Percentiles rank a stretch among this genome's conserved stretches.
phyloP scores from a whole-genome alignment of 257 asterid genomes.

The Salvia miltiorrhiza region DNA sequence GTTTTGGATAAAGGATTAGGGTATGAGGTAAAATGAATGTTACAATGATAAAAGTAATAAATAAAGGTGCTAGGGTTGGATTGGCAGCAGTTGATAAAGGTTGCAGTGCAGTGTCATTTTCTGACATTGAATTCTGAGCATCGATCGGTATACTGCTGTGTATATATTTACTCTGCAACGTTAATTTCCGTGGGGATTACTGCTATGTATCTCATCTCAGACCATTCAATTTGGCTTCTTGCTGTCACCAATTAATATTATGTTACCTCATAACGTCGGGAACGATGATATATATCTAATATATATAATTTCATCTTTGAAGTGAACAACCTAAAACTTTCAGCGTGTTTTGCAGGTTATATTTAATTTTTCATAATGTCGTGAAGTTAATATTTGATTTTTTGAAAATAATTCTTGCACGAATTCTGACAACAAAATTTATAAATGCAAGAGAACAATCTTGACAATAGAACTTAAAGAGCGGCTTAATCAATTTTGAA shows the following conservation, averaged over 20 bases:
- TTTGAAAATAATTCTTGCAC: no score
- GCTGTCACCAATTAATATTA: conserved; percentile 21
- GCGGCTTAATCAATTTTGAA: no score
- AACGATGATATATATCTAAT: neutral
- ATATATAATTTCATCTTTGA: no score
- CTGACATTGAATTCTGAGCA: conserved; percentile 46
- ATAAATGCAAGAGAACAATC: no score
- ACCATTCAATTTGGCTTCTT: conserved; percentile 13
- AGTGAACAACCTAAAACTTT: no score
- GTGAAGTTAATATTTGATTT: no score
- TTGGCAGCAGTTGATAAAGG: conserved; percentile 26
- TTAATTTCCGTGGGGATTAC: conserved; percentile 45
- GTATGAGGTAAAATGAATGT: neutral
- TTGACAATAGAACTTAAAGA: no score
- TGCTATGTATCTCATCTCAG: neutral
- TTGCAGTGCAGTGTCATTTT: conserved; percentile 74
- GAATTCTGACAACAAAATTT: no score
- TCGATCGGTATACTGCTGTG: neutral
- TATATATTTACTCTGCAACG: conserved; percentile 4
- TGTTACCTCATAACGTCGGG: conserved; percentile 13
- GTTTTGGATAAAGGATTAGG: neutral
- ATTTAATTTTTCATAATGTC: no score
- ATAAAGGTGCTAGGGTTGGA: conserved; percentile 35
- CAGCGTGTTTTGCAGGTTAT: no score
- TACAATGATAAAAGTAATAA: neutral